These are phyloP conservation scores for Syzygium grande DNA, from an alignment of 345 rosid genomes.

Conservation along the genomic window DNA sequence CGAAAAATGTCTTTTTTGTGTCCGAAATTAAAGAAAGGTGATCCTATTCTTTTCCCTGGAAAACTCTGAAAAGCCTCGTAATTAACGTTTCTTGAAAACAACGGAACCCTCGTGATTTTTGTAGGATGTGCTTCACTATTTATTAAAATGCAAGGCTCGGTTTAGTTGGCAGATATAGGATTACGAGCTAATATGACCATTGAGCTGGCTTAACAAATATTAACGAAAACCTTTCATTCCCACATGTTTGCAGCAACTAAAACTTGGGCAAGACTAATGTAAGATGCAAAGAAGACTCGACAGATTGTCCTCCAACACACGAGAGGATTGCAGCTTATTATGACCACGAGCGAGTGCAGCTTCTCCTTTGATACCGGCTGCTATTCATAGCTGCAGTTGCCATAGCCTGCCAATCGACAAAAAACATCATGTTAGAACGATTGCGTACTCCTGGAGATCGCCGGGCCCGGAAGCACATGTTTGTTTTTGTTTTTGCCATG, in stretches of 20 bases:
- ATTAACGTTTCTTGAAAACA: not conserved
- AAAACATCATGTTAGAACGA: not conserved
- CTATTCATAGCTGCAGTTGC: conserved; percentile 26
- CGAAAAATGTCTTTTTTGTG: not conserved
- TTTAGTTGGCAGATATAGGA: not conserved
- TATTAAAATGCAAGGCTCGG: not conserved
- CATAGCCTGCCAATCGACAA: conserved; percentile 34
- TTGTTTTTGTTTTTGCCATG: not conserved
- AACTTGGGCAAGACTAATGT: not conserved
- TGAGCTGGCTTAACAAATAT: not conserved
- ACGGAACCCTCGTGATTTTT: too few species aligned
- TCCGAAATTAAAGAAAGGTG: not conserved
- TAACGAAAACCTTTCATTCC: not conserved
- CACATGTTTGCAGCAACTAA: not conserved
- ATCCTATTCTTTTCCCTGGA: not conserved
- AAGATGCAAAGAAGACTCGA: not conserved
- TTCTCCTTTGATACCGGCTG: not conserved
- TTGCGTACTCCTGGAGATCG: not conserved
- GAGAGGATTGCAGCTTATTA: not conserved
- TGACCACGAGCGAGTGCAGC: not conserved
- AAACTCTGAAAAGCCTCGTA: not conserved
- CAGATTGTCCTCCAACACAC: not conserved
- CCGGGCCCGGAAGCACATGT: not conserved
- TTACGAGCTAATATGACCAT: not conserved
- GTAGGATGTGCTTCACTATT: not conserved